Base-by-base conservation (phyloP, 768 basidiomycete genomes). In the Collybiopsis confluens region DNA sequence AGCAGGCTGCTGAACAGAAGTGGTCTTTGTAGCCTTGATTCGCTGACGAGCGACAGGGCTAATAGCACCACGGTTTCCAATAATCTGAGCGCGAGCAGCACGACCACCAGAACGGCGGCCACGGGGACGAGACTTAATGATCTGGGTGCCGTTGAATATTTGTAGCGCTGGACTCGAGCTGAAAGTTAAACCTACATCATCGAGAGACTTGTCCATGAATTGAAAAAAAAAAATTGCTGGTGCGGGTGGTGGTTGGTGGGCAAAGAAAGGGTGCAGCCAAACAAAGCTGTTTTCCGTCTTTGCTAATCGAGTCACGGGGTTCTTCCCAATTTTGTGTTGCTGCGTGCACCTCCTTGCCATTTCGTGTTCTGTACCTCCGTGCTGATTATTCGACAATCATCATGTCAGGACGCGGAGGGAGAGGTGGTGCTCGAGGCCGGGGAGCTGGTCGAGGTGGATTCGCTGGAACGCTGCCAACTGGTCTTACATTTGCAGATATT, bases 201-300 rank as follows among this genome's bases (percentile, higher is more conserved):
- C 90, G 56, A 92, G 86, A 62, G 87, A 79, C 73, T 88, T 87
- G 73, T 92, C 89, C 86, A 92, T 89, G 65, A 51, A 55, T 61
- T 49, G 56, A 57, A 43, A 53, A 54, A 55, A 54, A 52, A 56
- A 33, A 33, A 33, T 13, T 33, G 5, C 13, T 5, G 30, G 30
- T 5, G 30, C 30, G 13, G 30, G 30, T 33, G 30, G 30, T 20
- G 18, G 38, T 16, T 40, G 38, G 18, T 16, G 15, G 63, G 61
- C 64, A 64, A 69, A 61, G 58, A 56, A 56, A 57, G 56, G 56
- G 55, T n/a, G n/a, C n/a, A n/a, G n/a, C n/a, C n/a, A n/a, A n/a
- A n/a, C n/a, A n/a, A n/a, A n/a, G n/a, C n/a, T n/a, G n/a, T n/a
- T n/a, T n/a, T n/a, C n/a, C n/a, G n/a, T n/a, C n/a, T n/a, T n/a